Evolutionary conservation across 306 rosid genomes (phyloP), one percentile per base, ranked within the genome.

Genomic region (Castanea mollissima): DNA sequence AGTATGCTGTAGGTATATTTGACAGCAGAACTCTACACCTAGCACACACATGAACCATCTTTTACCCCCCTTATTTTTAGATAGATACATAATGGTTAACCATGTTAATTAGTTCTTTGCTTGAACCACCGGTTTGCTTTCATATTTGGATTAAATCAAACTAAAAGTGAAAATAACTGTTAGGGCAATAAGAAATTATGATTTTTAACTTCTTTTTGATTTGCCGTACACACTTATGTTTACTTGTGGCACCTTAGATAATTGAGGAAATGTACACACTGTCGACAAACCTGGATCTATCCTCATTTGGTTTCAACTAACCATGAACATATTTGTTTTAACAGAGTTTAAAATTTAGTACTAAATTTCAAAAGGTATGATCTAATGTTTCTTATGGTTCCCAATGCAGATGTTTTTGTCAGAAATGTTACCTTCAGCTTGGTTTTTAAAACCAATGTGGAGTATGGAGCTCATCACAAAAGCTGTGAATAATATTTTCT

Each of bases 81-180:
- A 64, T 75, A 4, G 62, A 74, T 63, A 76, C 76, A 74, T 71
- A 75, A 76, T 85, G 79, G 51, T 80, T 80, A 35, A 76, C 78
- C 73, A 80, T 65, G 88, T 69, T 85, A 67, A 78, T 49, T 65
- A 56, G 85, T 79, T 20, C 41, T 79, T 54, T 70, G 79, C 82
- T 74, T 63, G 67, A 68, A 64, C 65, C 81, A 78, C 71, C 82
- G 85, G 85, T 80, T 76, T 44, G 34, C 34, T 65, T 54, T 19
- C 35, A 76, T 59, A 14, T 52, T 1, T 14, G 19, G 44, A 65
- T 64, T 69, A 15, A 68, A 56, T 69, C 75, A 80, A 76, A 83
- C 35, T 70, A 46, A 73, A 65, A 34, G 63, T 32, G 16, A 49
- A 57, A 12, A 21, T 46, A 69, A 16, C 63, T 71, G n/a, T 49